These are phyloP conservation scores for Pseudozyma thailandica DNA, from an alignment of 1,284 basidiomycete genomes.

Conservation along the genomic window DNA sequence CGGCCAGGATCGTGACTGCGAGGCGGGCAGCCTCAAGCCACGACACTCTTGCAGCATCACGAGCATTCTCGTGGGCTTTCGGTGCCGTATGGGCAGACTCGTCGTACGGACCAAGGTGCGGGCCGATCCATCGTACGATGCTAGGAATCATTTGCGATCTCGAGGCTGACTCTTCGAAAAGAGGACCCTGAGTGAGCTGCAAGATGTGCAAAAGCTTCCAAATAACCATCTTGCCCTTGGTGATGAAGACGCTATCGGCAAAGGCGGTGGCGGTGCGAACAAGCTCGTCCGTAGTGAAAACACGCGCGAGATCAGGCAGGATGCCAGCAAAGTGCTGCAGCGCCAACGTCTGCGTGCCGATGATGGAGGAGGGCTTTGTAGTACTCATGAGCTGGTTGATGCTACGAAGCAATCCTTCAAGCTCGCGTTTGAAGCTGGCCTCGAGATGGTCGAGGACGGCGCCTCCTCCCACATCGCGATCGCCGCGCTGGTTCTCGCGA, in stretches of 20 bases:
- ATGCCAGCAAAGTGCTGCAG: conserved; percentile 94
- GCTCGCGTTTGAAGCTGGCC: conserved; percentile 78
- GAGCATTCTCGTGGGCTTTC: conserved; percentile 46
- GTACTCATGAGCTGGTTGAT: conserved; percentile 90
- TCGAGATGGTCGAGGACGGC: conserved; percentile 87
- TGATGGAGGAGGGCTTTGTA: conserved; percentile 81
- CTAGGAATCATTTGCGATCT: conserved; percentile 85
- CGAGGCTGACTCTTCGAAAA: conserved; percentile 85
- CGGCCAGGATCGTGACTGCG: conserved; percentile 72
- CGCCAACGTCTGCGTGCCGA: conserved; percentile 83
- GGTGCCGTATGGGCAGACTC: conserved; percentile 31
- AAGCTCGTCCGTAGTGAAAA: conserved; percentile 59
- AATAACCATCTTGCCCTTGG: conserved; percentile 85
- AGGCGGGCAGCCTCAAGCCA: conserved; percentile 92
- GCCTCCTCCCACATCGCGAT: conserved; percentile 76
- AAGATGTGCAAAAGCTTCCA: conserved; percentile 95
- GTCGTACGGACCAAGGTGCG: conserved; percentile 91
- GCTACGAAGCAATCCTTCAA: conserved; percentile 75
- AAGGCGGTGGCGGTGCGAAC: conserved; percentile 77
- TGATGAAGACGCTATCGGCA: conserved; percentile 81
- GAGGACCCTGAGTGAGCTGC: conserved; percentile 85
- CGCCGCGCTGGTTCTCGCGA: conserved; percentile 82
- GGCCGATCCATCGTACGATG: conserved; percentile 91
- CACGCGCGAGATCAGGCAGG: conserved; percentile 77
- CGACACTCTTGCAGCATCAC: conserved; percentile 76